A percentile compares a stretch with the other conserved stretches of the same genome.
phyloP scores from a whole-genome alignment of 352 stramenopile genomes.

The Thalassiosira delicatula region DNA sequence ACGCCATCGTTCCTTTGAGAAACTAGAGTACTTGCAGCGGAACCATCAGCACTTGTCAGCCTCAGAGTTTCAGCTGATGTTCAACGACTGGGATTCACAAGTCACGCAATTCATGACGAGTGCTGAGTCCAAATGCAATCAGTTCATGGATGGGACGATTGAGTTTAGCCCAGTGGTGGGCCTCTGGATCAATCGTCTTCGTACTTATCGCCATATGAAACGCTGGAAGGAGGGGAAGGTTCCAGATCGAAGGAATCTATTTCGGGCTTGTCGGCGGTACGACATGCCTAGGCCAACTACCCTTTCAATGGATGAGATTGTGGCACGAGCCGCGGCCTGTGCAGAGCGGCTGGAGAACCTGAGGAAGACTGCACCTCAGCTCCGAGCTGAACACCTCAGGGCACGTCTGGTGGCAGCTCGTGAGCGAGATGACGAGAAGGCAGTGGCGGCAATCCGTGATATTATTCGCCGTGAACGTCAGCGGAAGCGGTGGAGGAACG shows the following conservation, averaged over 20 bases:
- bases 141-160: background rate
- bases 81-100: slow-evolving; percentile 24
- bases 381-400: background rate
- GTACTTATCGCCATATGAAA: background rate
- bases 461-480: background rate
- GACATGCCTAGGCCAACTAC: background rate
- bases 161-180: slow-evolving; percentile 1
- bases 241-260: background rate
- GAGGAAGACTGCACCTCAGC: background rate
- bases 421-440: background rate
- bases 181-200: background rate
- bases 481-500: too few species aligned
- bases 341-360: background rate
- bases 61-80: slow-evolving; percentile 9
- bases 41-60: background rate
- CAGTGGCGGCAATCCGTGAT: background rate
- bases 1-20: background rate
- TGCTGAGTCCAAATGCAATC: slow-evolving; percentile 9
- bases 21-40: background rate
- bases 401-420: background rate
- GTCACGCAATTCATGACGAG: background rate
- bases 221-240: background rate
- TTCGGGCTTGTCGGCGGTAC: background rate
- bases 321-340: background rate
- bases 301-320: too few species aligned